Conservation (phyloP, 352 stramenopile genomes). For the Aphanomyces invadans region DNA sequence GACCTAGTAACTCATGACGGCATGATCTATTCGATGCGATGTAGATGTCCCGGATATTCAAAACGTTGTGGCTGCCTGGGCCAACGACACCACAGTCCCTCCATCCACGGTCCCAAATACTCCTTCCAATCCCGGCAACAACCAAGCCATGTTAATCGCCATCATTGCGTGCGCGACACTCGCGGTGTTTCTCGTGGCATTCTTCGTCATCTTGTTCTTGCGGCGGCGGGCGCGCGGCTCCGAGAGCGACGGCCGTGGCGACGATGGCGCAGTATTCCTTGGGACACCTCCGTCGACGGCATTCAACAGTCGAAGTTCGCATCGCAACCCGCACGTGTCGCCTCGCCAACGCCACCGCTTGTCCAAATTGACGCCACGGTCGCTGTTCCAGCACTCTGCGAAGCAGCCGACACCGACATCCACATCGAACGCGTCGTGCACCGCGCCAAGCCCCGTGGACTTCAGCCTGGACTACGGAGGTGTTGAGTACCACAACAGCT, state of each 20-base stretch:
- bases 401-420: background rate
- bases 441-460: background rate
- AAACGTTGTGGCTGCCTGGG: background rate
- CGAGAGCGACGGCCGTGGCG: background rate
- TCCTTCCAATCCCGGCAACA: background rate
- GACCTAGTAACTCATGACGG: too few species aligned
- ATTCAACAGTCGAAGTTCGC: background rate
- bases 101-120: too few species aligned
- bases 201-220: conserved; percentile 8
- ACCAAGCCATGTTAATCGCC: background rate
- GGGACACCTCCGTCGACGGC: background rate
- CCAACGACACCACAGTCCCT: background rate
- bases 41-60: background rate
- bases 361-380: background rate
- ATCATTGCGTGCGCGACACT: background rate
- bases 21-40: too few species aligned
- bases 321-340: background rate
- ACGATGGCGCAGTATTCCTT: background rate
- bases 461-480: background rate
- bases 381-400: background rate
- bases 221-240: background rate
- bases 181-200: conserved; percentile 1
- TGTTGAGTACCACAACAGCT: conserved; percentile 10
- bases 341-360: background rate
- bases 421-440: background rate